Base-by-base conservation (phyloP, 2,329 filamentous ascomycete genomes). In the Pseudogymnoascus pannorum region DNA sequence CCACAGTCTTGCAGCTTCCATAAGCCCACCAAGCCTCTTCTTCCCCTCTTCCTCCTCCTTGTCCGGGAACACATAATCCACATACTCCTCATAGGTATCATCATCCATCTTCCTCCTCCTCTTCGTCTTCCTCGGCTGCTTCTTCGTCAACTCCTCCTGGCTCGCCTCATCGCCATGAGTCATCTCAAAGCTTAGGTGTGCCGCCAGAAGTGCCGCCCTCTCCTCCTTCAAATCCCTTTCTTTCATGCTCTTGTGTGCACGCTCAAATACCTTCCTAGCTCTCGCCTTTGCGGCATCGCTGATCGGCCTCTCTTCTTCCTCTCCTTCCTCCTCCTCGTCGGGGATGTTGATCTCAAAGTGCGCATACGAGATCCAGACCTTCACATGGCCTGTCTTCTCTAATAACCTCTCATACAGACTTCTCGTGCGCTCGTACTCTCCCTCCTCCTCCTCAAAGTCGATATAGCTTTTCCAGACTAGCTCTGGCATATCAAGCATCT, bases 301-400 rank as follows among this genome's bases (percentile, higher is more conserved):
- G 70, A 96, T 83, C 2, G 81, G 82, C 51, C 82, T 81, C 76
- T 87, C 76, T 18, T 83, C 78, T 2, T 79, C 80, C 8, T 81
- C 81, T 20, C 82, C 79, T 9, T 78, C 76, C 3, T 75, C 77
- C 9, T 80, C 86, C 11, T 79, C 83, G 62, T 96, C 92, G 48
- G 92, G 91, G 0, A 96, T 87, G 73, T 94, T 93, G 78, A 97
- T 91, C 75, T 99, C 94, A 71, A 99, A 97, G 74, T 95, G 90
- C n/a, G 94, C 94, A 76, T 93, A 99, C 74, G 90, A 93, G 75
- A 94, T 96, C 94, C 94, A 99, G 63, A 99, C 94, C 80, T 97
- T 99, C 79, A 97, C 92, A 72, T 99, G 94, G 71, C 94, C 88
- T n/a, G 94, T 96, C 85, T 95, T 97, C 70, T 91, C 81, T 44